These are phyloP conservation scores for Dendryphion nanum DNA, from an alignment of 2,329 filamentous ascomycete genomes.

Conservation along the genomic window DNA sequence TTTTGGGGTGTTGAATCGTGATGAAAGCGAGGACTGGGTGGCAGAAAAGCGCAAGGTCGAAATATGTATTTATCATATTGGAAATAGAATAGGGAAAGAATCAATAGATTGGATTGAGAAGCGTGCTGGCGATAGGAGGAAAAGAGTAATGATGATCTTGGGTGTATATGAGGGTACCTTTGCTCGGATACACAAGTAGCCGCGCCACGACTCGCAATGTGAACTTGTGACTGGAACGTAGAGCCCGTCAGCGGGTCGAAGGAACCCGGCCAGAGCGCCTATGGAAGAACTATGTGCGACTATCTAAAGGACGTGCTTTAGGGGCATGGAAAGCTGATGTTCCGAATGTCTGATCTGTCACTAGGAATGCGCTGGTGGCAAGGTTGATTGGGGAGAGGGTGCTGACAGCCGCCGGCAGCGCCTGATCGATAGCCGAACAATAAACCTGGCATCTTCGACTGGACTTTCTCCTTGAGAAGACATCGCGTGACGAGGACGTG, in stretches of 20 bases:
- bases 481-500: conserved; percentile 10
- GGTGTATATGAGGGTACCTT: conserved; percentile 7
- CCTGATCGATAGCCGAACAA: conserved; percentile 8
- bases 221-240: conserved; percentile 17
- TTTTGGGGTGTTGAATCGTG: conserved; percentile 21
- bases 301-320: conserved; percentile 6
- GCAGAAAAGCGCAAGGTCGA: conserved; percentile 32
- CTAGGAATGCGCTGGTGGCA: conserved; percentile 4
- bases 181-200: conserved; percentile 19
- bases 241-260: conserved; percentile 6
- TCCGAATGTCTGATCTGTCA: conserved; percentile 10
- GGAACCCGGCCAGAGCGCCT: conserved; percentile 7
- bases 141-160: conserved; percentile 2
- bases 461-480: conserved; percentile 11
- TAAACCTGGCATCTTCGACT: conserved; percentile 11
- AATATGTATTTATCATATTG: conserved; percentile 25
- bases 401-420: conserved; percentile 7
- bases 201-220: conserved; percentile 19
- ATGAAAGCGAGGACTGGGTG: conserved; percentile 31
- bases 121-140: conserved; percentile 2
- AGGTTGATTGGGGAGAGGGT: conserved; percentile 2
- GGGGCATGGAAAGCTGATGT: conserved; percentile 6
- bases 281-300: conserved; percentile 3
- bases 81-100: too few species aligned
- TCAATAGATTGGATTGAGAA: too few species aligned